These are phyloP conservation scores for Erodium texanum DNA, from an alignment of 441 rosid species.

Conservation along the genomic window DNA sequence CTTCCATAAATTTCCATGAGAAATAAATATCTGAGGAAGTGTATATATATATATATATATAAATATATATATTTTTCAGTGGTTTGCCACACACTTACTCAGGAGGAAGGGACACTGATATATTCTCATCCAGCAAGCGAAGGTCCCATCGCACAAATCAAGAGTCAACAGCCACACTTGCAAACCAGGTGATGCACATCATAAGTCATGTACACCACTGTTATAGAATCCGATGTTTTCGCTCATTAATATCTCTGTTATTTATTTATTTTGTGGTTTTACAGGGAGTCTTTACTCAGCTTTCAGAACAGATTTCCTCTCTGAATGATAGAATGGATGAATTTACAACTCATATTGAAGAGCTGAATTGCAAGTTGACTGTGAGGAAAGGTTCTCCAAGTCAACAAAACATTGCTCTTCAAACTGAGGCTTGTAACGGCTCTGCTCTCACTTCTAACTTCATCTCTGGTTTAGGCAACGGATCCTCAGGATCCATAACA, in stretches of 20 bases:
- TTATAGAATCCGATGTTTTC: slow-evolving; percentile 10
- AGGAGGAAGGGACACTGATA: slow-evolving; percentile 16
- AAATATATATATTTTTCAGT: slow-evolving; percentile 12
- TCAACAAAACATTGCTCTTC: slow-evolving; percentile 57
- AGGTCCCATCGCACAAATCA: slow-evolving; percentile 8
- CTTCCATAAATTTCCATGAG: background rate
- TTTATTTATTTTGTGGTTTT: background rate
- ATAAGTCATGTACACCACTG: background rate
- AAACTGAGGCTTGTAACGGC: slow-evolving; percentile 63
- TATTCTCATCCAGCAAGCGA: slow-evolving; percentile 8
- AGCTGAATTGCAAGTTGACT: slow-evolving; percentile 57
- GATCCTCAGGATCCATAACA: slow-evolving; percentile 57
- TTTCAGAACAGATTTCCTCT: slow-evolving; percentile 77
- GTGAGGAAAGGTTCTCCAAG: slow-evolving; percentile 45
- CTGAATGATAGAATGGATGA: slow-evolving; percentile 90
- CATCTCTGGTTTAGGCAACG: slow-evolving; percentile 69
- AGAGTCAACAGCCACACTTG: slow-evolving; percentile 8
- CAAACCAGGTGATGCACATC: slow-evolving; percentile 19
- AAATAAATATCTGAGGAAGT: background rate
- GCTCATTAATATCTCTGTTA: slow-evolving; percentile 8
- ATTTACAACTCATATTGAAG: slow-evolving; percentile 66
- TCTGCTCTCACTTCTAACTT: slow-evolving; percentile 86
- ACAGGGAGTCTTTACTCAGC: slow-evolving; percentile 66
- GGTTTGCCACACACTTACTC: slow-evolving; percentile 25
- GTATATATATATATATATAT: background rate